These are phyloP conservation scores for Yarrowia deformans DNA, from an alignment of 805 yeast genomes.

Conservation along the genomic window DNA sequence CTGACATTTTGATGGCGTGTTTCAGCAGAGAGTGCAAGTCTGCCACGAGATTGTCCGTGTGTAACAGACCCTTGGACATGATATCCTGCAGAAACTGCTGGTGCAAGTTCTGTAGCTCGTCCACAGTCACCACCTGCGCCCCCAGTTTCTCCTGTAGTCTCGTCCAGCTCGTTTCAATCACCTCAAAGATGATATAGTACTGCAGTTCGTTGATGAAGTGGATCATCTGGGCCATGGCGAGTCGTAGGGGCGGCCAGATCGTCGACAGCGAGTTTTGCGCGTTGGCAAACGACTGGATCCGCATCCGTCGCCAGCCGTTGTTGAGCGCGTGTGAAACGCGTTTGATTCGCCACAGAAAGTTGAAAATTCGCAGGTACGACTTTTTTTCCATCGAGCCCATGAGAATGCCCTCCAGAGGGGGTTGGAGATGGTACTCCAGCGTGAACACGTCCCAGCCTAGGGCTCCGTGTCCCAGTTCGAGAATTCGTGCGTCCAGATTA, in stretches of 20 bases:
- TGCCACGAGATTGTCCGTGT: constrained; percentile 45
- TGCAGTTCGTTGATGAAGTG: constrained; percentile 51
- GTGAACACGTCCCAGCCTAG: constrained; percentile 95
- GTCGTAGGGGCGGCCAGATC: constrained; percentile 6
- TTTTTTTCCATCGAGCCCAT: constrained; percentile 56
- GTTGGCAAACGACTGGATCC: constrained; percentile 17
- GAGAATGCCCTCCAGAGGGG: constrained; percentile 64
- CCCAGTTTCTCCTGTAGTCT: constrained; percentile 45
- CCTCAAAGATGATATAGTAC: constrained; percentile 51
- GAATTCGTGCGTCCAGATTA: constrained; percentile 80
- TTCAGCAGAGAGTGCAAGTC: constrained; percentile 50
- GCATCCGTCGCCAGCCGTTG: constrained; percentile 56
- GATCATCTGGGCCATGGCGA: constrained; percentile 45
- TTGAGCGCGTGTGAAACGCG: constrained; percentile 64
- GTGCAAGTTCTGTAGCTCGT: constrained; percentile 51
- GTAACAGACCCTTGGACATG: constrained; percentile 49
- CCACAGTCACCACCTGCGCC: constrained; percentile 47
- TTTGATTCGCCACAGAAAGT: constrained; percentile 81
- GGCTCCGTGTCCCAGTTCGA: constrained; percentile 74
- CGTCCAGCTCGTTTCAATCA: constrained; percentile 53
- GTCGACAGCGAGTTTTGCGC: neutral
- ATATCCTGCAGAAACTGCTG: constrained; percentile 48
- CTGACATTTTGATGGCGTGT: constrained; percentile 46
- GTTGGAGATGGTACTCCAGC: constrained; percentile 66
- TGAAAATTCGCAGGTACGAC: constrained; percentile 78